Evolutionary conservation across 2,329 filamentous ascomycete genomes (phyloP).

Genomic region (Dendrostoma leiphaemia): DNA sequence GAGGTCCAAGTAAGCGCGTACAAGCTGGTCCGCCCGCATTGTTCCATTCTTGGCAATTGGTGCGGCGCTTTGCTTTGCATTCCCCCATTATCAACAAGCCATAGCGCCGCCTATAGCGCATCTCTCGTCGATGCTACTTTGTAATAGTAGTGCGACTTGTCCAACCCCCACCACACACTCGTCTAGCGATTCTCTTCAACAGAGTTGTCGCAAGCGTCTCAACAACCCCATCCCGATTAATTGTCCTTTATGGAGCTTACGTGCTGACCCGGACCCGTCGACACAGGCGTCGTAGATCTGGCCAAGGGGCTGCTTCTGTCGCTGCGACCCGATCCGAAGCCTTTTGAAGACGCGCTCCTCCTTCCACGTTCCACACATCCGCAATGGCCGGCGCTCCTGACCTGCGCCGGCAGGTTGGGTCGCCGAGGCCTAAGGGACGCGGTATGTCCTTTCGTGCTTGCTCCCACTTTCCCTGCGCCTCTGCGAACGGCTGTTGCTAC

Average conservation of each 20-base stretch:
- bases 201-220: no score
- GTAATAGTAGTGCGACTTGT: no score
- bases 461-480: conserved; percentile 4
- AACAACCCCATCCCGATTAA: no score
- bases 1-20: conserved; percentile 41
- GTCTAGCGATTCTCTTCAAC: no score
- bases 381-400: conserved; percentile 31
- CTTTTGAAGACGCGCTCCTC: conserved; percentile 43
- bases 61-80: no score
- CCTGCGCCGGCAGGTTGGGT: conserved; percentile 52
- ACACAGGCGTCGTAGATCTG: conserved; percentile 42
- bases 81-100: not conserved
- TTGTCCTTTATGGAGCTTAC: not conserved
- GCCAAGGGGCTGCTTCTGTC: conserved; percentile 28
- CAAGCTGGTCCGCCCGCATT: not conserved
- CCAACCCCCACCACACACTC: no score
- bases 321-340: not conserved
- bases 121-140: no score
- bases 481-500: no score
- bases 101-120: no score
- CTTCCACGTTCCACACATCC: conserved; percentile 22
- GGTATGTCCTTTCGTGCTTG: conserved; percentile 38
- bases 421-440: conserved; percentile 55
- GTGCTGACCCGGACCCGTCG: conserved; percentile 23
- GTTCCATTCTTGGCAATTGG: not conserved